Evolutionary conservation across 768 basidiomycete genomes (phyloP), one percentile per base, ranked within the genome.

Genomic region (Sporobolomyces roseus): DNA sequence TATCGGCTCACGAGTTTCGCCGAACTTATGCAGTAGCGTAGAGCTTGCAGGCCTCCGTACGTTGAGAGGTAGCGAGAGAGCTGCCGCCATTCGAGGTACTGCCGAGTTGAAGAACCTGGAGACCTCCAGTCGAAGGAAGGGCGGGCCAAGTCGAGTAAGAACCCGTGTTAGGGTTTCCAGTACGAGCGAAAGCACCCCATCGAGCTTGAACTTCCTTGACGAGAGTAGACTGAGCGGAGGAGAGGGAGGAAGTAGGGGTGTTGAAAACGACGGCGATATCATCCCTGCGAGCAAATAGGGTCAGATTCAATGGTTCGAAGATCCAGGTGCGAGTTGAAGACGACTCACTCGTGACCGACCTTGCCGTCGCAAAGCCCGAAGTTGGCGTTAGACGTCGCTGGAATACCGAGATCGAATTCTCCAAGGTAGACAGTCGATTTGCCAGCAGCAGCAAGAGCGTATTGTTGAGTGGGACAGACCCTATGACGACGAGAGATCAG

Each of bases 241-340:
- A 84, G 17, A 35, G 81, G 83, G 0, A 87, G 87, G 61, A 87
- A 87, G 63, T 82, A 81, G 77, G 32, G 43, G 51, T 79, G 70
- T 41, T 43, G 65, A 73, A 73, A 30, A 90, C 83, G 76, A 88
- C 86, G 80, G 86, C 79, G 66, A 91, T 90, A 75, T 91, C 90
- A 76, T 90, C 89, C 78, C 70, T 72, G 54, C 14, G 6, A 4
- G 10, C 6, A n/a, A 23, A 27, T 17, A 1, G 10, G 21, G 32
- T 33, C 32, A 35, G 16, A 4, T 14, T 3, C 14, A 25, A n/a
- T 21, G 4, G 17, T 6, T 46, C 45, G 21, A 29, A 36, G 1
- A 43, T 36, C 21, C 41, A 19, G 12, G n/a, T n/a, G n/a, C n/a
- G 33, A 19, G 27, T 5, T 52, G 56, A 45, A n/a, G 56, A 36